A percentile compares a stretch with the other conserved stretches of the same genome.
These are phyloP conservation scores for Ephemerocybe angulata DNA, from an alignment of 768 basidiomycete genomes.

Conservation along the genomic window DNA sequence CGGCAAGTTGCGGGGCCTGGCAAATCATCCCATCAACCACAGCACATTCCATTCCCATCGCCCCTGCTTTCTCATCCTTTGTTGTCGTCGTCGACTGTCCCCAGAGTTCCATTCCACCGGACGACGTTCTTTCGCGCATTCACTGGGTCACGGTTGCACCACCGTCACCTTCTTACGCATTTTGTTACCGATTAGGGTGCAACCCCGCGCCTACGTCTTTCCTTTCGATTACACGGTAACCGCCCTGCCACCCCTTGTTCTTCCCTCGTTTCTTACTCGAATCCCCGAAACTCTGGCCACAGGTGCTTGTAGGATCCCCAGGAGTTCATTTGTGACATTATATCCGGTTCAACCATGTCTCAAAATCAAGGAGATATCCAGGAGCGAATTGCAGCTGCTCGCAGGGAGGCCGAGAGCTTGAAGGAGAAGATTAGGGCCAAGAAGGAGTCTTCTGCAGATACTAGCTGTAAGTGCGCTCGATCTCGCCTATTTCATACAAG, in stretches of 20 bases:
- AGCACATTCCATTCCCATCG: constrained; percentile 18
- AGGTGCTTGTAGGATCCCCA: constrained; percentile 7
- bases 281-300: constrained; percentile 10
- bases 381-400: constrained; percentile 91
- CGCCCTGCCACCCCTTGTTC: neutral
- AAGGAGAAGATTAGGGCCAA: constrained; percentile 99
- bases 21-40: constrained; percentile 19
- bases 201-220: neutral
- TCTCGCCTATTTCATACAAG: constrained; percentile 8
- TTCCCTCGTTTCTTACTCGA: constrained; percentile 9
- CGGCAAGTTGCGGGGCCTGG: constrained; percentile 18
- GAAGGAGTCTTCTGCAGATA: constrained; percentile 96
- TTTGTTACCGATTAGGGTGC: neutral
- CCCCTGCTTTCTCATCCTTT: constrained; percentile 21
- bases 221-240: neutral
- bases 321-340: neutral
- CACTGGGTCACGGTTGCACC: neutral
- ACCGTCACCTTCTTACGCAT: neutral
- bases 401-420: constrained; percentile 92
- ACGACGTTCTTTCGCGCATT: constrained; percentile 10
- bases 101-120: constrained; percentile 8
- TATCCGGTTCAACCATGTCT: constrained; percentile 48
- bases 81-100: constrained; percentile 5
- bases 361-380: constrained; percentile 82
- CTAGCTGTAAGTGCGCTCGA: constrained; percentile 69